Percentiles rank a stretch among this genome's conserved stretches.
phyloP scores from a whole-genome alignment of 257 asterid genomes.

The Osmanthus fragrans region DNA sequence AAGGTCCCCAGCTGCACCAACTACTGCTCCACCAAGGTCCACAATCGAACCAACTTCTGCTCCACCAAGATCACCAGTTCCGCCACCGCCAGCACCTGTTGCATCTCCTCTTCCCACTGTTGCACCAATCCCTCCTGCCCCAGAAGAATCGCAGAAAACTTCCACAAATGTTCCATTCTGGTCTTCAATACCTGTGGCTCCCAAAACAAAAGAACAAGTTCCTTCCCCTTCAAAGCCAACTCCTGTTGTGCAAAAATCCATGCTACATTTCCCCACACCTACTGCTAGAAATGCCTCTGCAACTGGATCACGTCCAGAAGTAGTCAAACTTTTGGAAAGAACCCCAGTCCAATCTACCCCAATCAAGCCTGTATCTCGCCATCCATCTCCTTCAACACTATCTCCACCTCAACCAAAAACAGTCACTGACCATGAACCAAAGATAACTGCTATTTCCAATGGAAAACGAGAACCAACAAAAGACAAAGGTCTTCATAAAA shows the following conservation, averaged over 20 bases:
- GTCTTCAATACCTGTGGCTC: constrained; percentile 23
- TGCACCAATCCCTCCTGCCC: neutral
- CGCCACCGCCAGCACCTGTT: constrained; percentile 3
- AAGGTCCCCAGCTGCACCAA: neutral
- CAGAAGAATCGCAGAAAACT: constrained; percentile 9
- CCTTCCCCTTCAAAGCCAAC: constrained; percentile 29
- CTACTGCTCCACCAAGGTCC: neutral
- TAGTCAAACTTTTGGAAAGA: constrained; percentile 31
- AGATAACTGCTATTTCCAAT: constrained; percentile 8
- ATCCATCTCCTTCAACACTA: constrained; percentile 41
- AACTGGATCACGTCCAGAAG: constrained; percentile 38
- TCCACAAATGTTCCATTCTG: constrained; percentile 9
- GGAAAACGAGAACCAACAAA: constrained; percentile 31
- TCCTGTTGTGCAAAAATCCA: constrained; percentile 28
- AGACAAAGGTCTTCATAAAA: constrained; percentile 31
- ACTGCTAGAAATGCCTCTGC: neutral
- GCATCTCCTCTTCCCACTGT: constrained; percentile 18
- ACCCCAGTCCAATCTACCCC: constrained; percentile 39
- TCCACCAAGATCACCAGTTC: constrained; percentile 18
- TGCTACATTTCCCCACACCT: constrained; percentile 5
- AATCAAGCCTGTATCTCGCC: constrained; percentile 33
- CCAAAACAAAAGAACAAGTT: constrained; percentile 23
- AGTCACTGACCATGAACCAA: constrained; percentile 19
- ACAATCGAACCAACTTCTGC: neutral
- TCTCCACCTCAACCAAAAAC: constrained; percentile 4